phyloP scores from a whole-genome alignment of 2,329 filamentous ascomycete genomes.

The Paramyrothecium sp. region DNA sequence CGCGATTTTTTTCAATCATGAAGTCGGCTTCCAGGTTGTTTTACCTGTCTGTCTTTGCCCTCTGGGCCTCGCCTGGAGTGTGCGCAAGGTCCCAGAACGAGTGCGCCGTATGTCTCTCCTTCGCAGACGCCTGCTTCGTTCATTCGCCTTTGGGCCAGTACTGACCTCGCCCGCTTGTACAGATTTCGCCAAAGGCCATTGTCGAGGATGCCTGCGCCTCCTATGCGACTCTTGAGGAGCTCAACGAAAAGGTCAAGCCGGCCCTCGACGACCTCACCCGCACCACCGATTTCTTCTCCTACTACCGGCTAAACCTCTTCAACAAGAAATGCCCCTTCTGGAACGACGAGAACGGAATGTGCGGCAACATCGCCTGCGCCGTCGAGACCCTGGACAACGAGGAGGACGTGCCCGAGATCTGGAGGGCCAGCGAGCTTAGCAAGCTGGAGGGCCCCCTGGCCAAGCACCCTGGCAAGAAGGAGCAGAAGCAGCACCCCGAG shows the following conservation, averaged over 20 bases:
- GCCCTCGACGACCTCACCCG: constrained; percentile 77
- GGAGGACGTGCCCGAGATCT: constrained; percentile 86
- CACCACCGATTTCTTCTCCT: constrained; percentile 95
- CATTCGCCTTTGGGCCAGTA: neutral
- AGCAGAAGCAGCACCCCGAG: constrained; percentile 68
- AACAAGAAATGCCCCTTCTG: constrained; percentile 96
- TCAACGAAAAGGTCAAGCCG: constrained; percentile 77
- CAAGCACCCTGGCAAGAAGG: constrained; percentile 76
- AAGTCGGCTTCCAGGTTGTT: constrained; percentile 53
- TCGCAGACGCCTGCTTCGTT: constrained; percentile 3
- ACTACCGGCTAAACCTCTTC: constrained; percentile 93
- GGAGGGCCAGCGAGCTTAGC: constrained; percentile 87
- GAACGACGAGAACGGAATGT: constrained; percentile 90
- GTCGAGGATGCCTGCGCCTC: constrained; percentile 94
- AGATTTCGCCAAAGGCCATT: constrained; percentile 87
- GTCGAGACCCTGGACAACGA: constrained; percentile 95
- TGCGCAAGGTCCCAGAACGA: constrained; percentile 45
- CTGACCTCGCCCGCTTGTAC: constrained; percentile 13
- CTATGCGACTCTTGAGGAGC: constrained; percentile 81
- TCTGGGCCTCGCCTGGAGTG: constrained; percentile 47
- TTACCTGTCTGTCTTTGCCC: constrained; percentile 54
- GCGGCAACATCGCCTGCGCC: constrained; percentile 93
- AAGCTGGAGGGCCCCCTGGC: constrained; percentile 90
- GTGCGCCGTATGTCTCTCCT: constrained; percentile 48
- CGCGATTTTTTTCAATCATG: constrained; percentile 35